Percentiles rank a stretch among this genome's conserved stretches.
phyloP scores from a whole-genome alignment of 345 rosid genomes.

The Pistacia atlantica region DNA sequence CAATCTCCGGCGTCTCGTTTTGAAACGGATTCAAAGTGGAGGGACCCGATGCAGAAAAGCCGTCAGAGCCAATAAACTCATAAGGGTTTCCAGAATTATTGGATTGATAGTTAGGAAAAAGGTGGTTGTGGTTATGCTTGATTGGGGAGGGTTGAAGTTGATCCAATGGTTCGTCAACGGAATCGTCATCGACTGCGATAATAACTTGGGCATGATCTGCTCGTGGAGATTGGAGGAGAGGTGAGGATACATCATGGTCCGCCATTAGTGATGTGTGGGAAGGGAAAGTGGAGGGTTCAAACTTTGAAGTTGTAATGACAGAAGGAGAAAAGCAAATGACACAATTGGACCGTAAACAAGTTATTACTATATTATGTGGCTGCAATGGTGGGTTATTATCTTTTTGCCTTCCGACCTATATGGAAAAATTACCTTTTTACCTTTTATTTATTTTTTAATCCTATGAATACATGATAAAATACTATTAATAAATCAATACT shows the following conservation, averaged over 20 bases:
- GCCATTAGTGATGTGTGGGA: slow-evolving; percentile 44
- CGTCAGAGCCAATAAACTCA: slow-evolving; percentile 54
- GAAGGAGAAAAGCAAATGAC: neutral
- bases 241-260: slow-evolving; percentile 52
- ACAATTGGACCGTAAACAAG: neutral
- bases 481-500: too few species aligned
- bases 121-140: slow-evolving; percentile 12
- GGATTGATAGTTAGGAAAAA: neutral
- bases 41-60: slow-evolving; percentile 49
- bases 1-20: slow-evolving; percentile 55
- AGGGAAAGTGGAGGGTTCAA: neutral
- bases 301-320: neutral
- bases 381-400: neutral
- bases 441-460: too few species aligned
- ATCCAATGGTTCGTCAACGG: slow-evolving; percentile 18
- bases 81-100: slow-evolving; percentile 45
- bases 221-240: slow-evolving; percentile 47
- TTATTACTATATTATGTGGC: too few species aligned
- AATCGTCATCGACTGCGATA: slow-evolving; percentile 47
- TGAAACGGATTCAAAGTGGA: slow-evolving; percentile 74
- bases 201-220: slow-evolving; percentile 48
- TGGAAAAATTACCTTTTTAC: neutral
- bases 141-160: slow-evolving; percentile 3
- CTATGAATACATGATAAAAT: too few species aligned
- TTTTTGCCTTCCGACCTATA: neutral